Base-by-base conservation (phyloP, 1,284 basidiomycete species). In the Rhodotorula mucilaginosa region DNA sequence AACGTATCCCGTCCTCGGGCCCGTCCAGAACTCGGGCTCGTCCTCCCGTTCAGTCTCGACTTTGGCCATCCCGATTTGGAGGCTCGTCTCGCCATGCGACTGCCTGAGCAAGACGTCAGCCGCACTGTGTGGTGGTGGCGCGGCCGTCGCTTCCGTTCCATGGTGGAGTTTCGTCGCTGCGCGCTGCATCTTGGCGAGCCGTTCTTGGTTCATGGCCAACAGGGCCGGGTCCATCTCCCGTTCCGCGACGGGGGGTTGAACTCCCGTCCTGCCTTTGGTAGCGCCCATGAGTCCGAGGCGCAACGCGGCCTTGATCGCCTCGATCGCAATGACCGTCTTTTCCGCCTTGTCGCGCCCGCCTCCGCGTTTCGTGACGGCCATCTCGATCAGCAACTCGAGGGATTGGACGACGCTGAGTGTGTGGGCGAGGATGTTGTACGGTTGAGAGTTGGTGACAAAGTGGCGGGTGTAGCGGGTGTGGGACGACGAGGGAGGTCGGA, bases 291-390 rank as follows among this genome's bases (percentile, higher is more conserved):
- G 68, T 7, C 79, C 78, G 39, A 83, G 63, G 10, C 81, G 76
- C 13, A 83, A 74, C n/a, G 73, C 57, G 3, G 79, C 80, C 64
- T 83, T 83, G 76, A 82, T 64, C 12, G 75, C 75, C 67, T 83
- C 82, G 57, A 83, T 77, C 23, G 76, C 79, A 29, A 82, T 74
- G n/a, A 83, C 81, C 7, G 81, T 79, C 69, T 81, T 77, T 78
- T 82, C 82, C 0, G 81, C 81, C 29, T 75, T 72, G 16, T 73
- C 68, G 29, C 71, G 64, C 1, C 80, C 79, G 15, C 78, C 72
- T 52, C 78, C 77, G n/a, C 46, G 44, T 44, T 82, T 76, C 57
- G 80, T 69, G 1, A 80, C 80, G 5, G 79, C 59, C 82, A 83
- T 82, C 75, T 83, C 82, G 60, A 80, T 71, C 4, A 83, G 74